Percentiles rank a stretch among this genome's conserved stretches.
Conservation (phyloP, 495 filamentous ascomycete genomes). For the Talaromyces stipitatus region DNA sequence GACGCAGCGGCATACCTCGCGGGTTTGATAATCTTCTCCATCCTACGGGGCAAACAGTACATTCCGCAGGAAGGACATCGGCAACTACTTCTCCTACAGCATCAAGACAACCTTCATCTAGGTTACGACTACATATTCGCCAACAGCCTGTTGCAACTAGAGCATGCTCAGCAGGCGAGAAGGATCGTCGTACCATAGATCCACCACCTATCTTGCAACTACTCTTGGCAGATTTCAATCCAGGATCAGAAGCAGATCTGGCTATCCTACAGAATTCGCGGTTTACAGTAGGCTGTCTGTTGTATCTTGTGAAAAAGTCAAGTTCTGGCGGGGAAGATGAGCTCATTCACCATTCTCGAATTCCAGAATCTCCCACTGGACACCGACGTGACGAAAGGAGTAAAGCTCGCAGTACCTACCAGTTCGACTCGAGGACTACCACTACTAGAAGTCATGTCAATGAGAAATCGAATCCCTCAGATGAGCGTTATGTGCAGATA, state of each 20-base stretch:
- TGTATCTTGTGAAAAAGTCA: constrained; percentile 37
- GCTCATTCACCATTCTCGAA: constrained; percentile 8
- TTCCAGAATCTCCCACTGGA: background rate
- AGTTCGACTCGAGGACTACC: background rate
- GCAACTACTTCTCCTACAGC: constrained; percentile 20
- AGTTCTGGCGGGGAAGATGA: constrained; percentile 8
- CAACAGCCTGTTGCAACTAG: constrained; percentile 88
- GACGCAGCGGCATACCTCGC: constrained; percentile 24
- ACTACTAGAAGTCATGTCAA: constrained; percentile 15
- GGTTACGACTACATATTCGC: constrained; percentile 59
- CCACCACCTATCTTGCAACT: constrained; percentile 93
- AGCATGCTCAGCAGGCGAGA: constrained; percentile 89
- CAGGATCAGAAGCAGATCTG: constrained; percentile 40
- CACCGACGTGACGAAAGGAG: background rate
- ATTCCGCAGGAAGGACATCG: background rate
- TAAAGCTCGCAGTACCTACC: background rate
- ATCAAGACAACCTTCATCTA: constrained; percentile 9
- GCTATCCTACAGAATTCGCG: constrained; percentile 64
- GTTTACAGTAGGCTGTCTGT: constrained; percentile 75
- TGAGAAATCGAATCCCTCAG: constrained; percentile 13
- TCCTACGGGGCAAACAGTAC: constrained; percentile 9
- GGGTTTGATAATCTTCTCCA: constrained; percentile 38
- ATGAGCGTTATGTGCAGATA: constrained; percentile 28
- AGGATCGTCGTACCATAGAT: constrained; percentile 89
- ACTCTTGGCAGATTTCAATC: constrained; percentile 57